Evolutionary conservation across 352 stramenopile species (phyloP).

Genomic region (Pythium rhizo-oryzae): DNA sequence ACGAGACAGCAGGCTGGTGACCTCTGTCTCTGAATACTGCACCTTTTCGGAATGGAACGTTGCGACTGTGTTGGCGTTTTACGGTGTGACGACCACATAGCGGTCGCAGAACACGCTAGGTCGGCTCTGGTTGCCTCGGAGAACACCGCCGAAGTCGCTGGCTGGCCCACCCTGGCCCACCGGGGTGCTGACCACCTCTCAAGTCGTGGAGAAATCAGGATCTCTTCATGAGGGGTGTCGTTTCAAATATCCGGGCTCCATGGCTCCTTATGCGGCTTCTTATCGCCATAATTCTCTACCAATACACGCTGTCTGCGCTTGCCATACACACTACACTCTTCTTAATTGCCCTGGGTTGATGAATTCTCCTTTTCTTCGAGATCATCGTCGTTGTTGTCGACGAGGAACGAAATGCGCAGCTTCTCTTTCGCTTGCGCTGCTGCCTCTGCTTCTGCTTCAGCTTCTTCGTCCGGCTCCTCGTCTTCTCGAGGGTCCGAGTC

Average conservation of each 20-base stretch:
- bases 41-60: constrained; percentile 1
- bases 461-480: constrained; percentile 9
- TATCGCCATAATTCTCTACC: constrained; percentile 7
- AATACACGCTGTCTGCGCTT: not conserved
- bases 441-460: not conserved
- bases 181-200: not conserved
- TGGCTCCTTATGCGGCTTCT: constrained; percentile 2
- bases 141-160: constrained; percentile 10
- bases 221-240: not conserved
- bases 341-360: not conserved
- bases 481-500: constrained; percentile 11
- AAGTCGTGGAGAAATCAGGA: not conserved
- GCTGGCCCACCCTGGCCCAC: not conserved
- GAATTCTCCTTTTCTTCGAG: constrained; percentile 26
- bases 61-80: constrained; percentile 3
- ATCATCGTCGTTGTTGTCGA: constrained; percentile 22
- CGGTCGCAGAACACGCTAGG: constrained; percentile 7
- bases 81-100: constrained; percentile 2
- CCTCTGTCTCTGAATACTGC: not conserved
- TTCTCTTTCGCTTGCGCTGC: constrained; percentile 33
- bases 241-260: not conserved
- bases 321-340: not conserved
- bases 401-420: constrained; percentile 29
- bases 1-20: not conserved
- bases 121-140: not conserved